phyloP scores from a whole-genome alignment of 495 filamentous ascomycete genomes.

The Penicillium argentinense region DNA sequence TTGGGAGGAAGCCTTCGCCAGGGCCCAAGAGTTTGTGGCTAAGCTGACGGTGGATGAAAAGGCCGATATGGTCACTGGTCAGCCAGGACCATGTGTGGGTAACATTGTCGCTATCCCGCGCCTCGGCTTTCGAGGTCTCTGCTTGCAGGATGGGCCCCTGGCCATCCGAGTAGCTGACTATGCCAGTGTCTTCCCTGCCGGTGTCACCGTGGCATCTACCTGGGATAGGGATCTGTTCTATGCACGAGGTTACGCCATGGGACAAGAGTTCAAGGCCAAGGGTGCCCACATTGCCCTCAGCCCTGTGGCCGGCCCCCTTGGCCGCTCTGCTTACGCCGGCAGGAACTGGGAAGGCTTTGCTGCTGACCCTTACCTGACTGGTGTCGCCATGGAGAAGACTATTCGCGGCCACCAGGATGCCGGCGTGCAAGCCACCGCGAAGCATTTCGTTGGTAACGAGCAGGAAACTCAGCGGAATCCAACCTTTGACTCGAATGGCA shows the following conservation, averaged over 20 bases:
- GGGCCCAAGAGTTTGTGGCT: constrained; percentile 67
- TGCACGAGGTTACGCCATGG: constrained; percentile 62
- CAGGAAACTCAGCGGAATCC: constrained; percentile 45
- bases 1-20: constrained; percentile 70
- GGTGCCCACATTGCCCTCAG: constrained; percentile 56
- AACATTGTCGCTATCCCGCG: constrained; percentile 58
- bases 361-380: constrained; percentile 62
- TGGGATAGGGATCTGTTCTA: constrained; percentile 66
- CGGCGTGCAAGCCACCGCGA: constrained; percentile 59
- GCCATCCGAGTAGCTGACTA: constrained; percentile 49
- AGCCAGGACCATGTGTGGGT: constrained; percentile 75
- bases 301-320: constrained; percentile 53
- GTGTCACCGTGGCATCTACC: constrained; percentile 63
- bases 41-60: constrained; percentile 78
- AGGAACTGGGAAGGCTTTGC: constrained; percentile 75
- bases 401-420: constrained; percentile 55
- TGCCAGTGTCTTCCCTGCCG: constrained; percentile 54
- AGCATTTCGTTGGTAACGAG: constrained; percentile 62
- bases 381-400: constrained; percentile 53
- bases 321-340: constrained; percentile 48
- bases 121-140: constrained; percentile 48
- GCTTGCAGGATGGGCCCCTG: constrained; percentile 55
- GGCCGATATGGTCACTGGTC: constrained; percentile 78
- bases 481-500: constrained; percentile 52
- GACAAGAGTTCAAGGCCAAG: constrained; percentile 49